Evolutionary conservation across 2,329 filamentous ascomycete species (phyloP), one percentile per base, ranked within the genome.

Genomic region (Penicillium brevicompactum): DNA sequence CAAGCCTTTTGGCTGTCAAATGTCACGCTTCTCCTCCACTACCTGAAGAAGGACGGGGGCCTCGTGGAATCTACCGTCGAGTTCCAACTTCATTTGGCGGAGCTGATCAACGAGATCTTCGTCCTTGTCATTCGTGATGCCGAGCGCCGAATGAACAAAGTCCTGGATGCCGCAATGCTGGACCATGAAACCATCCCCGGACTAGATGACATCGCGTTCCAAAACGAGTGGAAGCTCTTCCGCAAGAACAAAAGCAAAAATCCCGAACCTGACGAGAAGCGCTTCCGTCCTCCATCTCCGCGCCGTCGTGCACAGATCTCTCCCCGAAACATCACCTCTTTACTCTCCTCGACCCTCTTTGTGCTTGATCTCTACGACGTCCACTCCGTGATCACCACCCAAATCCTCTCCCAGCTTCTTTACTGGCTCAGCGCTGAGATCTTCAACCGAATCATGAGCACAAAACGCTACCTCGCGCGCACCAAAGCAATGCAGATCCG

Each of bases 401-500:
- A 99, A 70, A 91, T 97, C 55, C 79, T 97, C 24, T 90, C 92
- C 3, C 94, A 99, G 69, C 82, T 99, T 2, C 82, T 97, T 43
- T 99, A 97, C 77, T 99, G 94, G 94, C 83, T 99, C 14, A 90
- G 92, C 6, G 91, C 93, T 0, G 94, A 99, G 75, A 84, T 97
- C 8, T 99, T 99, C 79, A 99, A 99, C 74, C 89, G 93, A 55
- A 90, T 99, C 73, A 96, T 99, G 90, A 93, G 90, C 30, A 97
- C 95, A 68, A 86, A 91, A 61, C 92, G 93, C 71, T 99, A 97
- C 68, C 82, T 99, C 9, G 93, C 94, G 5, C 85, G 94, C 50
- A 99, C 94, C 16, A 99, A 99, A 74, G 94, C 94, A 3, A 99
- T 99, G 94, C 94, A 99, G 73, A 97, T 99, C 65, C 90, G 94